Percentiles rank a stretch among this genome's conserved stretches.
These are phyloP conservation scores for Pelargonium citronellum DNA, from an alignment of 441 rosid genomes.

Conservation along the genomic window DNA sequence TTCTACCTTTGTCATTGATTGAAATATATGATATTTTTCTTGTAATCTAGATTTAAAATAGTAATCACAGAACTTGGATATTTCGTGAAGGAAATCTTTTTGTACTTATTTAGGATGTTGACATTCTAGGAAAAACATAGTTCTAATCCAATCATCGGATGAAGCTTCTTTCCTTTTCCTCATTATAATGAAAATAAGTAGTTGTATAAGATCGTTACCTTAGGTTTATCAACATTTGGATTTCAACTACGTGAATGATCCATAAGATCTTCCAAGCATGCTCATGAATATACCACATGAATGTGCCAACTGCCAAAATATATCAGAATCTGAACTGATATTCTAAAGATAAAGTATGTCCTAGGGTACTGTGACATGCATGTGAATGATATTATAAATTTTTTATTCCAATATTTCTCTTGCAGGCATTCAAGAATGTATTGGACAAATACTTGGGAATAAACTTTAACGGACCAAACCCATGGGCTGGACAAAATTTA, in stretches of 20 bases:
- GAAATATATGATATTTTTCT: too few relatives aligned
- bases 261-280: too few relatives aligned
- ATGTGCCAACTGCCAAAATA: too few relatives aligned
- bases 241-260: too few relatives aligned
- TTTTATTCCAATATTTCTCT: conserved; percentile 15
- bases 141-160: neutral
- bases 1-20: neutral
- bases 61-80: neutral
- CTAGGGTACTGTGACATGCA: too few relatives aligned
- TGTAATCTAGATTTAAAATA: conserved; percentile 2
- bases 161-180: neutral
- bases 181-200: neutral
- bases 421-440: conserved; percentile 69
- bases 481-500: conserved; percentile 22
- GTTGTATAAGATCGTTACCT: too few relatives aligned
- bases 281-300: too few relatives aligned
- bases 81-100: neutral
- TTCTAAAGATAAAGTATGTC: too few relatives aligned
- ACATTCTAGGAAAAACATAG: too few relatives aligned
- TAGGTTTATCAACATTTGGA: too few relatives aligned
- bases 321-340: too few relatives aligned
- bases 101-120: too few relatives aligned
- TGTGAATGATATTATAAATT: conserved; percentile 8
- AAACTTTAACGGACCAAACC: conserved; percentile 30
- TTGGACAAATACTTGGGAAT: conserved; percentile 58